Evolutionary conservation across 768 basidiomycete species (phyloP).

Genomic region (Podaxis pistillaris): DNA sequence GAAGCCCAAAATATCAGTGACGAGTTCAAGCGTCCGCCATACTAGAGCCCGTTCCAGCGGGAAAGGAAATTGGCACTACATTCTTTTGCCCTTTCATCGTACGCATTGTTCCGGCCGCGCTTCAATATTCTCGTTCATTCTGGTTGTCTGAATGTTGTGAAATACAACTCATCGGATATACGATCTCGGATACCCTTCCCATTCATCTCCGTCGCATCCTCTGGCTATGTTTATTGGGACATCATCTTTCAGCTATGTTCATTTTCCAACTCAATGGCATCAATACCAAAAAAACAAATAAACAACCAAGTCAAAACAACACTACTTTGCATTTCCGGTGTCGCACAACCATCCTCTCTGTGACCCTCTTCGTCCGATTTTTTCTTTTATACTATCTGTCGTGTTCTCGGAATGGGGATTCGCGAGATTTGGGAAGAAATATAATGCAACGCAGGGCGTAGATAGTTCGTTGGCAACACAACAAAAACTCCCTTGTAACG

Average conservation of each 20-base stretch:
- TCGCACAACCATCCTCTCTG: background rate
- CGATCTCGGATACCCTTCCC: conserved; percentile 10
- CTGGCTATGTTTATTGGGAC: conserved; percentile 15
- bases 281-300: background rate
- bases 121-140: conserved; percentile 9
- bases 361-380: background rate
- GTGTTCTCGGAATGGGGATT: background rate
- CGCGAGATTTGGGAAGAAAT: background rate
- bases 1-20: conserved; percentile 57
- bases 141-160: background rate
- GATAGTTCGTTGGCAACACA: background rate
- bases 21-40: conserved; percentile 64
- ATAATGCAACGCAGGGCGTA: conserved; percentile 3
- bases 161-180: background rate
- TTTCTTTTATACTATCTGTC: background rate
- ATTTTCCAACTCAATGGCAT: background rate
- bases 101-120: background rate
- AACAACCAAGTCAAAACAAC: background rate
- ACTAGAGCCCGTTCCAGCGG: conserved; percentile 22
- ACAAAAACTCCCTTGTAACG: conserved; percentile 7
- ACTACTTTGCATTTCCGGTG: background rate
- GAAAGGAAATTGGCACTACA: background rate
- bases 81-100: conserved; percentile 2
- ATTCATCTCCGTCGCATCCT: conserved; percentile 7
- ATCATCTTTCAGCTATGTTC: conserved; percentile 1